A percentile compares a stretch with the other conserved stretches of the same genome.
phyloP scores from a whole-genome alignment of 2,329 filamentous ascomycete species.

The Fusarium nisikadoi region DNA sequence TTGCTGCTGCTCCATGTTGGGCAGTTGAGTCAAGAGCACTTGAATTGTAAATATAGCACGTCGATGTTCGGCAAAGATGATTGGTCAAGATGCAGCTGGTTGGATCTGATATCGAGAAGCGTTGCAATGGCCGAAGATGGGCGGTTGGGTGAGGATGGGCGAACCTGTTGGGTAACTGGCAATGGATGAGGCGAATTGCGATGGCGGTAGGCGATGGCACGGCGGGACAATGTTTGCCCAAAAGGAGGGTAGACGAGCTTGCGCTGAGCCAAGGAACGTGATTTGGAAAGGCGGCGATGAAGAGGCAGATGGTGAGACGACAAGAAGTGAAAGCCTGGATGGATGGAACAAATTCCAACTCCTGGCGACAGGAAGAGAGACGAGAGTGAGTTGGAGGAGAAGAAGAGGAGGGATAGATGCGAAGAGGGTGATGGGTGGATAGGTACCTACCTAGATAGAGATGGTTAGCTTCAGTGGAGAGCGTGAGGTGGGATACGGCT shows the following conservation, averaged over 20 bases:
- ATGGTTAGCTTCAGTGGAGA: constrained; percentile 39
- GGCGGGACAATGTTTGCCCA: constrained; percentile 49
- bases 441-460: constrained; percentile 27
- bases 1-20: constrained; percentile 67
- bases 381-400: constrained; percentile 37
- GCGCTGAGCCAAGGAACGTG: constrained; percentile 54
- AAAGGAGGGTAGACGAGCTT: constrained; percentile 53
- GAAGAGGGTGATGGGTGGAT: constrained; percentile 40
- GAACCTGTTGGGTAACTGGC: constrained; percentile 40
- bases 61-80: constrained; percentile 50
- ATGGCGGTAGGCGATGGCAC: constrained; percentile 45
- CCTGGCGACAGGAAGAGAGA: constrained; percentile 46
- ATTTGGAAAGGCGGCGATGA: constrained; percentile 50
- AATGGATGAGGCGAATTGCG: constrained; percentile 43
- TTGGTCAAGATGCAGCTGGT: constrained; percentile 37
- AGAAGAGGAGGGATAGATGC: constrained; percentile 39
- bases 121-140: constrained; percentile 39
- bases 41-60: constrained; percentile 46
- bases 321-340: constrained; percentile 56
- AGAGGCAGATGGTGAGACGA: constrained; percentile 52
- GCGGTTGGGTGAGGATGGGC: constrained; percentile 37
- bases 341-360: constrained; percentile 54
- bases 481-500: constrained; percentile 33
- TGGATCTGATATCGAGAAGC: constrained; percentile 38
- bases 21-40: constrained; percentile 58